Conservation (phyloP, 2,329 filamentous ascomycete species). For the Dactylellina leptospora region DNA sequence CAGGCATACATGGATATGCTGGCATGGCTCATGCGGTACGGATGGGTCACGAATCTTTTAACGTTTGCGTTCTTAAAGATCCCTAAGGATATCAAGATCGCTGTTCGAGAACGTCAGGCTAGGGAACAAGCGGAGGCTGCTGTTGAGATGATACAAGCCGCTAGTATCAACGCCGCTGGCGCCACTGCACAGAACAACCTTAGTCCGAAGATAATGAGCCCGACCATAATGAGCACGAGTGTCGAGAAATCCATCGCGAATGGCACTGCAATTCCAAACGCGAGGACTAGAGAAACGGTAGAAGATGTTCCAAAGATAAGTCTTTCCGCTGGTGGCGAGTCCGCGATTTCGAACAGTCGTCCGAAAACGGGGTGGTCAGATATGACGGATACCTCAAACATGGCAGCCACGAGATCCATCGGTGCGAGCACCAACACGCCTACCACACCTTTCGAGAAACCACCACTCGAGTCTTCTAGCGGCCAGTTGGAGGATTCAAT, state of each 20-base stretch:
- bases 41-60: conserved; percentile 92
- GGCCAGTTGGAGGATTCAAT: conserved; percentile 69
- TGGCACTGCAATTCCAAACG: conserved; percentile 46
- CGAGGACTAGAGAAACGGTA: not conserved
- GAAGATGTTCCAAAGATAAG: conserved; percentile 16
- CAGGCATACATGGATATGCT: conserved; percentile 88
- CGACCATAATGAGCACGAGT: conserved; percentile 30
- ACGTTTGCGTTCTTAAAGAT: conserved; percentile 91
- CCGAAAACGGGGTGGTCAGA: conserved; percentile 51
- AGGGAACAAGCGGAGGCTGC: conserved; percentile 57
- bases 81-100: conserved; percentile 75
- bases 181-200: conserved; percentile 43
- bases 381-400: conserved; percentile 54
- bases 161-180: conserved; percentile 57
- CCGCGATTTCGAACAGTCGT: conserved; percentile 55
- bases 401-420: conserved; percentile 35
- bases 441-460: conserved; percentile 62
- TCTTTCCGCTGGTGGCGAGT: conserved; percentile 25
- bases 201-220: conserved; percentile 36
- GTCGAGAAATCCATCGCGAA: conserved; percentile 53
- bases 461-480: conserved; percentile 27
- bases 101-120: conserved; percentile 65
- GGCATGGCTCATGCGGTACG: conserved; percentile 89
- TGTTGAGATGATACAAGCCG: conserved; percentile 34
- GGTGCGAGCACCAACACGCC: conserved; percentile 25